phyloP scores from a whole-genome alignment of 2,329 filamentous ascomycete genomes.

The Metarhizium anisopliae region DNA sequence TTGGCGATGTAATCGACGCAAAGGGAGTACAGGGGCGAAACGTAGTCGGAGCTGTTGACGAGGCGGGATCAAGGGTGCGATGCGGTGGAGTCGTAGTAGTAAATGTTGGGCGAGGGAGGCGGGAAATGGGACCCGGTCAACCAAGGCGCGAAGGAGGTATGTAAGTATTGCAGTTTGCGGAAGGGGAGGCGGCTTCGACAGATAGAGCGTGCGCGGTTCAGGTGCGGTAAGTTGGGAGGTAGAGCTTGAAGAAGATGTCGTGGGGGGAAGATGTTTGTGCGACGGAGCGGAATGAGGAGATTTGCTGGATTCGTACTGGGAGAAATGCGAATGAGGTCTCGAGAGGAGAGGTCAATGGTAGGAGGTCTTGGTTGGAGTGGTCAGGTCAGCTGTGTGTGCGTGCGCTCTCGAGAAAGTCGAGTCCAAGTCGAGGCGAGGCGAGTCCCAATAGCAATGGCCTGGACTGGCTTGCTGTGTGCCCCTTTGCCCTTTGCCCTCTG shows the following conservation, averaged over 20 bases:
- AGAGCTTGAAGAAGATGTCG: background rate
- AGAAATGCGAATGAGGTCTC: background rate
- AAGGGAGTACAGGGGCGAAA: background rate
- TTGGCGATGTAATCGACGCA: background rate
- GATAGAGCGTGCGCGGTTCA: background rate
- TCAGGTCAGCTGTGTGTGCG: background rate
- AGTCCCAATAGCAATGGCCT: background rate
- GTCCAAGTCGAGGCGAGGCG: too few relatives aligned
- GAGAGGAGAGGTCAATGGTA: background rate
- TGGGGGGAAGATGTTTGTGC: background rate
- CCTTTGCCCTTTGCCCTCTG: too few relatives aligned
- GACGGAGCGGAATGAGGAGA: background rate
- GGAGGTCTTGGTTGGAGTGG: background rate
- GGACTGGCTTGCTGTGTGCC: background rate
- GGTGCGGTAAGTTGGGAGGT: background rate
- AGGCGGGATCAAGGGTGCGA: constrained; percentile 2
- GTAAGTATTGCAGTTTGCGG: background rate
- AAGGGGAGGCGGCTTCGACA: background rate
- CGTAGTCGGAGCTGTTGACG: constrained; percentile 1
- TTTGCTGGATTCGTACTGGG: background rate
- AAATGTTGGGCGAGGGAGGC: constrained; percentile 1
- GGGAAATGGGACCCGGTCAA: background rate
- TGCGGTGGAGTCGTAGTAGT: constrained; percentile 1
- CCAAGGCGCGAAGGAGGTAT: background rate
- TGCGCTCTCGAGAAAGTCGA: background rate